Evolutionary conservation across 768 basidiomycete genomes (phyloP), one percentile per base, ranked within the genome.

Genomic region (Hericium erinaceus): DNA sequence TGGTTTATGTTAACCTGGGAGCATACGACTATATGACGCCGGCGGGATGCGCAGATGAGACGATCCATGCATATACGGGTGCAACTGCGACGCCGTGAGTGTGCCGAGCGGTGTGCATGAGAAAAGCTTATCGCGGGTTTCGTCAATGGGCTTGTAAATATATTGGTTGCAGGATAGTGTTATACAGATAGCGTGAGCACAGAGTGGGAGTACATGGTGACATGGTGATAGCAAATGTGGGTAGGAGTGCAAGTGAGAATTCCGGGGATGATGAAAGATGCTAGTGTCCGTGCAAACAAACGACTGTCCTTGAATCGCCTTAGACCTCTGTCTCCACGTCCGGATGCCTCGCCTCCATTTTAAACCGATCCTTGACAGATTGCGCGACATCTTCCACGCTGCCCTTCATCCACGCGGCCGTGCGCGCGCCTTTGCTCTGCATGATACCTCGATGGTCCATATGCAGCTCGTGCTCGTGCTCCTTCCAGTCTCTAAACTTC

Each of bases 381-480:
- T 69, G 73, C 7, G 70, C 72, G 44, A 73, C 72, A 13, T 75
- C 70, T 60, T 80, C 77, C 1, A 82, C 65, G 39, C 74, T 77
- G 61, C 78, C 76, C 57, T 78, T 81, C 48, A 82, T 63, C 77
- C 80, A 83, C 49, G 75, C 76, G 26, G 81, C 72, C 16, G 82
- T 84, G 56, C 84, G 72, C 56, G 73, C 75, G 7, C 75, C 75
- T 60, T 79, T 77, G 69, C 78, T 77, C 67, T 85, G 83, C 80
- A 85, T 82, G 51, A 87, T 67, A 2, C 84, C 83, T 4, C 80
- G 76, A 64, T 87, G 79, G 62, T 81, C 78, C 50, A 73, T 67
- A 63, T 78, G 77, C 58, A 80, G 65, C 62, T 78, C 74, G 41
- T 70, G 70, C 61, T 77, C 71, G 52, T 72, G 70, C 62, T 73